Evolutionary conservation across 164 flowering plant genomes (phyloP).

Genomic region (Vitis rotundifolia): DNA sequence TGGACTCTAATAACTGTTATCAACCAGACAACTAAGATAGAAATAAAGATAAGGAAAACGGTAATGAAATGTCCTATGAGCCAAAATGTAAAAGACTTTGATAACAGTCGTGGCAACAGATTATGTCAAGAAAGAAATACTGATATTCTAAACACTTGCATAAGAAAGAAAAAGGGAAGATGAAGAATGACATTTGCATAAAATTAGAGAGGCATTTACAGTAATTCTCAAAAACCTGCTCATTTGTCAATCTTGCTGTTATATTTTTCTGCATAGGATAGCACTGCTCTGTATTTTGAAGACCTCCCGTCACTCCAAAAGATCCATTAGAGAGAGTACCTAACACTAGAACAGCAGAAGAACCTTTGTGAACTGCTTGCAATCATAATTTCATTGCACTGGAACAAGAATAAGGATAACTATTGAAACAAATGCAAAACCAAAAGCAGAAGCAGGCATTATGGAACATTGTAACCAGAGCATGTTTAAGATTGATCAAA

Average conservation of each 20-base stretch:
- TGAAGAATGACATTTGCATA: neutral
- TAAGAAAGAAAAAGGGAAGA: neutral
- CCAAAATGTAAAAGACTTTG: neutral
- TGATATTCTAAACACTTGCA: too few species aligned
- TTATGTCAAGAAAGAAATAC: too few species aligned
- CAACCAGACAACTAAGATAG: neutral
- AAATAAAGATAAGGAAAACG: neutral
- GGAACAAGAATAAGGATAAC: neutral
- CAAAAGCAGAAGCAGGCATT: neutral
- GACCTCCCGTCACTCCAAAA: slow-evolving; percentile 36
- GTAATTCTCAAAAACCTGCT: slow-evolving; percentile 56
- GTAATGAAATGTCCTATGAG: neutral
- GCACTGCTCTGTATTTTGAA: slow-evolving; percentile 62
- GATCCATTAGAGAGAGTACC: slow-evolving; percentile 45
- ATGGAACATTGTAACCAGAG: neutral
- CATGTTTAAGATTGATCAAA: neutral
- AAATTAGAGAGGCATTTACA: neutral
- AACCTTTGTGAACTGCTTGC: neutral
- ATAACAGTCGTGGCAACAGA: neutral
- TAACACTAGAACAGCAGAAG: slow-evolving; percentile 43
- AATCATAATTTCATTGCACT: neutral
- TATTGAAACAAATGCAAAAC: neutral
- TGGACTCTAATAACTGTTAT: slow-evolving; percentile 2
- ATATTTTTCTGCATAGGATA: slow-evolving; percentile 65
- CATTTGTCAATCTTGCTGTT: slow-evolving; percentile 62